A percentile compares a stretch with the other conserved stretches of the same genome.
phyloP scores from a whole-genome alignment of 2,329 filamentous ascomycete species.

The Macrophomina pseudophaseolina region DNA sequence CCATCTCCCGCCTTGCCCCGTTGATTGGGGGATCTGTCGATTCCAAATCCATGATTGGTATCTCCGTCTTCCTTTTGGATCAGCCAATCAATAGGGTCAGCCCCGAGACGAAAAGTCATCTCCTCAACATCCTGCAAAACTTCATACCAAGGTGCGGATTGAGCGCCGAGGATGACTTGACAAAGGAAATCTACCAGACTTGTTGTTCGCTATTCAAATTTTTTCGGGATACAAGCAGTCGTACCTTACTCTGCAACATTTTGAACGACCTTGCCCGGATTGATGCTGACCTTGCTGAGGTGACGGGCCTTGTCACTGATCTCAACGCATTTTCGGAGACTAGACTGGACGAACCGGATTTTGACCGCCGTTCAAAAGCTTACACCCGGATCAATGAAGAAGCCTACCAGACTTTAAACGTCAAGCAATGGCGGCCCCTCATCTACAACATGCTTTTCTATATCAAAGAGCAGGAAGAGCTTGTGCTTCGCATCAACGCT shows the following conservation, averaged over 20 bases:
- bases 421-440: slow-evolving; percentile 83
- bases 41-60: slow-evolving; percentile 77
- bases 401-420: slow-evolving; percentile 63
- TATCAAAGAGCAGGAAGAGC: slow-evolving; percentile 84
- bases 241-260: slow-evolving; percentile 74
- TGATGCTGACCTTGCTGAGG: slow-evolving; percentile 63
- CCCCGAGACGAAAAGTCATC: slow-evolving; percentile 78
- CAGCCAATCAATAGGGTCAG: slow-evolving; percentile 85
- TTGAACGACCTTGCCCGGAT: slow-evolving; percentile 71
- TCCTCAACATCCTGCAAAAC: slow-evolving; percentile 79
- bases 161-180: slow-evolving; percentile 62
- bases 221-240: slow-evolving; percentile 80
- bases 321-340: slow-evolving; percentile 78
- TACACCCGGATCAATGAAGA: slow-evolving; percentile 74
- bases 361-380: slow-evolving; percentile 77
- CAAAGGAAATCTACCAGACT: slow-evolving; percentile 71
- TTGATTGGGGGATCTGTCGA: slow-evolving; percentile 56
- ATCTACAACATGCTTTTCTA: slow-evolving; percentile 90
- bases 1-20: slow-evolving; percentile 71
- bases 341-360: slow-evolving; percentile 84
- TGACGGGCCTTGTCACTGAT: slow-evolving; percentile 74
- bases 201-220: slow-evolving; percentile 85
- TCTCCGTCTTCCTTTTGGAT: slow-evolving; percentile 79
- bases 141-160: slow-evolving; percentile 73
- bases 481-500: slow-evolving; percentile 82